Evolutionary conservation across 495 filamentous ascomycete genomes (phyloP).

Genomic region (Lineolata rhizophorae): DNA sequence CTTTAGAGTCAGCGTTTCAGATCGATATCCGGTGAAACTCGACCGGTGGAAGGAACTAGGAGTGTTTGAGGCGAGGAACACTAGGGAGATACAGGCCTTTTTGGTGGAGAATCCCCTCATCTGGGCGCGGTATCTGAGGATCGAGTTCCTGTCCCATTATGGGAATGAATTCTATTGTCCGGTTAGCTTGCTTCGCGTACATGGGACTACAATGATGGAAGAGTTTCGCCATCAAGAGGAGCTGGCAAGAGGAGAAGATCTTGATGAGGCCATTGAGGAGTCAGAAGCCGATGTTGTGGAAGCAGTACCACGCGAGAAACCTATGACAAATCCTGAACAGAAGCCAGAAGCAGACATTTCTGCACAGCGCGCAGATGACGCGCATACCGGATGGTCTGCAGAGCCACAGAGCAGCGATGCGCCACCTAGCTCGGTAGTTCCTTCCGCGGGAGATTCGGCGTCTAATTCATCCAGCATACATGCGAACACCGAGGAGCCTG

Average conservation of each 20-base stretch:
- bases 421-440: too few species aligned
- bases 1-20: slow-evolving; percentile 75
- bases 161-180: slow-evolving; percentile 95
- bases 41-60: slow-evolving; percentile 85
- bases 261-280: slow-evolving; percentile 31
- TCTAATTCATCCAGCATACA: too few species aligned
- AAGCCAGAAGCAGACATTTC: slow-evolving; percentile 5
- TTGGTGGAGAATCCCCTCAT: slow-evolving; percentile 80
- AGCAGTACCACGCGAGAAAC: slow-evolving; percentile 9
- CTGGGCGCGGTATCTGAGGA: slow-evolving; percentile 77
- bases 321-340: too few species aligned
- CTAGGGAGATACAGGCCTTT: slow-evolving; percentile 84
- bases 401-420: too few species aligned
- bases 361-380: too few species aligned
- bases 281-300: slow-evolving; percentile 22
- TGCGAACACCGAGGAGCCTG: too few species aligned
- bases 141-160: slow-evolving; percentile 86
- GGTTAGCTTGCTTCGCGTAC: slow-evolving; percentile 69
- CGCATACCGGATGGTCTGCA: too few species aligned
- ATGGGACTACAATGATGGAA: slow-evolving; percentile 94
- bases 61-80: slow-evolving; percentile 74
- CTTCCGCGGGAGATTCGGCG: too few species aligned
- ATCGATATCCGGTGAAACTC: slow-evolving; percentile 76
- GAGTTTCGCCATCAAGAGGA: slow-evolving; percentile 64
- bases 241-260: slow-evolving; percentile 32